Evolutionary conservation across 345 rosid genomes (phyloP), one percentile per base, ranked within the genome.

Genomic region (Populus ilicifolia): DNA sequence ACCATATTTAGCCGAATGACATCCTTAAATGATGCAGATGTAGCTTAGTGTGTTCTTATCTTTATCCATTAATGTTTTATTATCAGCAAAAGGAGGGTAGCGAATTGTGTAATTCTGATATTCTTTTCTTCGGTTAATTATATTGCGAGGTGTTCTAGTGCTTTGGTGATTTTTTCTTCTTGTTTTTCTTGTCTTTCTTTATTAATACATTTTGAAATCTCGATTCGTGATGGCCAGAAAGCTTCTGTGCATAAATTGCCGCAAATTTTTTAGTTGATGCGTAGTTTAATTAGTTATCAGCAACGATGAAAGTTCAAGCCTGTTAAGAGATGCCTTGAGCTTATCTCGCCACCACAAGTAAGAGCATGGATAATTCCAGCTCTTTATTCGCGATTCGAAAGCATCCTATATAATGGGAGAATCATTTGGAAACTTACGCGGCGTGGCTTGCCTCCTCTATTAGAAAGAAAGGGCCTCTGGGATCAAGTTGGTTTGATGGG

Each of bases 1-100:
- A 89, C 82, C 89, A 77, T 71, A 83, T 85, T 73, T 89, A 88
- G 80, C 78, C 61, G 65, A 73, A 80, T 62, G 72, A 52, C 76
- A 63, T 35, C 72, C 70, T 8, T 65, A 38, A 23, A 38, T 35
- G 27, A 36, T 14, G 79, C 76, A 23, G 25, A 30, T 61, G 83
- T 83, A 82, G 87, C 80, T 75, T 83, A 82, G 73, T 71, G 80
- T 83, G 88, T 74, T 77, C 77, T 72, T 43, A 29, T 71, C 71
- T 77, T 63, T 66, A 54, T 69, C 56, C 30, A 7, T 69, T 36
- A 35, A 63, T 78, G 77, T 78, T 80, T 38, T 30, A 5, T 81
- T 23, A 12, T 76, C 76, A 70, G 59, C 68, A 67, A 78, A 46
- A 54, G 21, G 68, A 52, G 71, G 75, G 78, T 73, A 82, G 79